Evolutionary conservation across 2,329 filamentous ascomycete genomes (phyloP), one percentile per base, ranked within the genome.

Genomic region (Fusarium buxicola): DNA sequence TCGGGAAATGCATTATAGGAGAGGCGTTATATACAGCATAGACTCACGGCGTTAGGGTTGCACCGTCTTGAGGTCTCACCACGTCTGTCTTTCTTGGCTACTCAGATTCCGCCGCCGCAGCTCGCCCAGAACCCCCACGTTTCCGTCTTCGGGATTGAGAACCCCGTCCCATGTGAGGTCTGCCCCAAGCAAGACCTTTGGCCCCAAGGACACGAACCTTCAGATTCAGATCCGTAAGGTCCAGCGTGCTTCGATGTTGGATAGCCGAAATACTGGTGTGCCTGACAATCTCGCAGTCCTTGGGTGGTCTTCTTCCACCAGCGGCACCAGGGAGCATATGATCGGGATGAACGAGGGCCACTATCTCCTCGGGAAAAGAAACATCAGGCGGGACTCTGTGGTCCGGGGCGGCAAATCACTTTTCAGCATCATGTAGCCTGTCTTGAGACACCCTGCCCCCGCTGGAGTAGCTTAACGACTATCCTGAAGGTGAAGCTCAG

Each of bases 21-120:
- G 25, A 32, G 30, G 38, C 44, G 49, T 53, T 47, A 18, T 41
- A 65, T 65, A 65, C 40, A 65, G 62, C 48, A 65, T 65, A 62
- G 57, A 65, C 52, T 58, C 47, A 28, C 39, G 62, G 62, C 57
- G 61, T 64, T 65, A 45, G 30, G 60, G 13, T 39, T 44, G 41
- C 30, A 63, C 31, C 15, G 7, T 38, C n/a, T 49, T 43, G 35
- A 5, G 12, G 40, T 48, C 27, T 50, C n/a, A 28, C 43, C 31
- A 13, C 39, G 59, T 46, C 36, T 46, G 12, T 21, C 15, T 4
- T 18, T 27, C 9, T 11, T 11, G 6, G n/a, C 13, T 16, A 30
- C 8, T 12, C 18, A n/a, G 21, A 13, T 15, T n/a, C 28, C 10
- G 10, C 28, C 28, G 3, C 28, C 28, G 28, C 28, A 13, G 28